Evolutionary conservation across 768 basidiomycete genomes (phyloP).

Genomic region (Lactifluus echinatus): DNA sequence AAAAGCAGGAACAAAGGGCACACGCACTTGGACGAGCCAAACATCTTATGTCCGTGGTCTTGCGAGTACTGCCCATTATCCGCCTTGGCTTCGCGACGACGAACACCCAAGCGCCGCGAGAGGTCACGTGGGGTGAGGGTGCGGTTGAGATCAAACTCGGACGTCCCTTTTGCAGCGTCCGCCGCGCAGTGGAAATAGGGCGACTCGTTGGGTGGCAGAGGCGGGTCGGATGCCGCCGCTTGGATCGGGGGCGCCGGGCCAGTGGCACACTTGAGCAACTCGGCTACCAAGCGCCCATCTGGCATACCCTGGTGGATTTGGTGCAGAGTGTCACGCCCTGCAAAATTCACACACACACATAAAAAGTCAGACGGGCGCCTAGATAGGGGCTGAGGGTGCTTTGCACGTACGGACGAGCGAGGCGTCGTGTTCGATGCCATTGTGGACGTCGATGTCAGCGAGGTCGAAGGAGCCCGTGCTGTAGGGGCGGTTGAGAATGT

Average conservation of each 20-base stretch:
- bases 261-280: slow-evolving; percentile 48
- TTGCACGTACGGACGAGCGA: slow-evolving; percentile 46
- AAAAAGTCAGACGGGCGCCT: neutral
- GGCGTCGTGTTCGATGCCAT: slow-evolving; percentile 66
- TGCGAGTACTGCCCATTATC: slow-evolving; percentile 52
- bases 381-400: neutral
- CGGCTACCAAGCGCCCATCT: slow-evolving; percentile 38
- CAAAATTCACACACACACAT: no score
- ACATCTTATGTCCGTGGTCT: slow-evolving; percentile 43
- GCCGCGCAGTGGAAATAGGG: slow-evolving; percentile 8
- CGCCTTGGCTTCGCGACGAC: slow-evolving; percentile 46
- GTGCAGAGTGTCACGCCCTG: slow-evolving; percentile 45
- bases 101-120: slow-evolving; percentile 46
- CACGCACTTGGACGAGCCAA: slow-evolving; percentile 60
- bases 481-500: slow-evolving; percentile 49
- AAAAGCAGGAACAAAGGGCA: neutral
- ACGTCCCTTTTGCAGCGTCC: neutral
- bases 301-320: slow-evolving; percentile 49
- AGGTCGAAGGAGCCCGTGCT: slow-evolving; percentile 52
- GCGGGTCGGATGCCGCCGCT: neutral
- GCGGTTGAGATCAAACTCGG: slow-evolving; percentile 18
- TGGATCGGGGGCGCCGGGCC: slow-evolving; percentile 36
- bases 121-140: slow-evolving; percentile 51
- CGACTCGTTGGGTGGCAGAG: slow-evolving; percentile 3
- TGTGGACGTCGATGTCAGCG: slow-evolving; percentile 60